Conservation (phyloP, 306 rosid genomes). For the Pueraria montana region DNA sequence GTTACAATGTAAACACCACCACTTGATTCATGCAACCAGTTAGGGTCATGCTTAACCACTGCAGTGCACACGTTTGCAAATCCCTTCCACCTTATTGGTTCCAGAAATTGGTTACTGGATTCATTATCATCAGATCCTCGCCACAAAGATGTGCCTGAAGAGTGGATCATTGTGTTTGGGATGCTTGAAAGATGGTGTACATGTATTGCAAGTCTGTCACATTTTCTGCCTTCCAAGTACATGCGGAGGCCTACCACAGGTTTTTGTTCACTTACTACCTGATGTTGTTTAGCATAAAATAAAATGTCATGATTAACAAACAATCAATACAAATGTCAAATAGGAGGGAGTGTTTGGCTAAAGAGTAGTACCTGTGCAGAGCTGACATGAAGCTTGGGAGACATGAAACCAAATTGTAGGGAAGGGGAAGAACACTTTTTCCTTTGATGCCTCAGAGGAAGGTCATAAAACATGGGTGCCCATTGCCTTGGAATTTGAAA, state of each 20-base stretch:
- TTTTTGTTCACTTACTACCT: constrained; percentile 71
- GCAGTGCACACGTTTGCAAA: constrained; percentile 79
- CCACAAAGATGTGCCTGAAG: constrained; percentile 63
- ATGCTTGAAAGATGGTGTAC: constrained; percentile 80
- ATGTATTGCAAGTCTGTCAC: constrained; percentile 71
- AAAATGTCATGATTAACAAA: not conserved
- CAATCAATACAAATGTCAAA: not conserved
- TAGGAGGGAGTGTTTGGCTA: constrained; percentile 1
- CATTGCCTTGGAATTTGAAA: constrained; percentile 93
- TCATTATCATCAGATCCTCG: constrained; percentile 73
- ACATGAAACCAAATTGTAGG: constrained; percentile 76
- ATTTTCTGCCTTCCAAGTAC: constrained; percentile 79
- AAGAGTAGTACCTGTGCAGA: constrained; percentile 80
- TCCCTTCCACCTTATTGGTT: constrained; percentile 78
- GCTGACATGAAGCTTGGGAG: constrained; percentile 65
- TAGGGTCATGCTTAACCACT: constrained; percentile 74
- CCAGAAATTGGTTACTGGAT: constrained; percentile 58
- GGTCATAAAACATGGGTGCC: constrained; percentile 90
- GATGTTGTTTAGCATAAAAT: constrained; percentile 32
- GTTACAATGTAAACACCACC: constrained; percentile 87
- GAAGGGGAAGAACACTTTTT: constrained; percentile 65
- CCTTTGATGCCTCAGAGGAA: constrained; percentile 80
- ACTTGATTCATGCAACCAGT: constrained; percentile 65
- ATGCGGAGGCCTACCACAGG: constrained; percentile 85
- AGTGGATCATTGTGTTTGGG: constrained; percentile 67